Evolutionary conservation across 495 filamentous ascomycete species (phyloP).

Genomic region (Aspergillus wentii): DNA sequence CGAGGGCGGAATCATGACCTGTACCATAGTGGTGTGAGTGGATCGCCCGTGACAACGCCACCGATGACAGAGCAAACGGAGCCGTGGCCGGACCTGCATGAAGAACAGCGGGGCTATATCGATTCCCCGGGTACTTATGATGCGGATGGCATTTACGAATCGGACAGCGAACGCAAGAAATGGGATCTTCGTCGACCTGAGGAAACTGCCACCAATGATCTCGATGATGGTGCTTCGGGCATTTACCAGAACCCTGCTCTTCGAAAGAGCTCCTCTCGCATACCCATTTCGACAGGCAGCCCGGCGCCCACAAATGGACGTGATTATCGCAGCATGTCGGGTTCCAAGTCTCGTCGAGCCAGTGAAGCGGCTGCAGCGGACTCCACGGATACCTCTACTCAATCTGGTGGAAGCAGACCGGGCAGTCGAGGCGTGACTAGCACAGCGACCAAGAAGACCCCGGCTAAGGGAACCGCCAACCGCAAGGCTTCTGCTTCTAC

Average conservation of each 20-base stretch:
- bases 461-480: conserved; percentile 34
- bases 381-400: conserved; percentile 44
- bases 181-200: conserved; percentile 78
- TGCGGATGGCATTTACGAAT: conserved; percentile 29
- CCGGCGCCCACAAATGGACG: conserved; percentile 73
- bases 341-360: conserved; percentile 60
- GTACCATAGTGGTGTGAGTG: conserved; percentile 26
- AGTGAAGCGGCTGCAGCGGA: conserved; percentile 65
- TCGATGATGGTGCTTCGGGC: conserved; percentile 29
- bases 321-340: conserved; percentile 47
- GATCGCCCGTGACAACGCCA: conserved; percentile 23
- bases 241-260: conserved; percentile 39
- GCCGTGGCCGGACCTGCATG: conserved; percentile 33
- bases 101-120: conserved; percentile 38
- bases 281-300: conserved; percentile 76
- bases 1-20: conserved; percentile 51
- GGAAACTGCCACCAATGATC: conserved; percentile 67
- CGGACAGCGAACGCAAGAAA: conserved; percentile 31
- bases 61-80: conserved; percentile 27
- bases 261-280: conserved; percentile 61
- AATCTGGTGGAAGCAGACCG: conserved; percentile 39
- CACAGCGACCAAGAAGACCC: conserved; percentile 5
- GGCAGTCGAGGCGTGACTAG: conserved; percentile 31
- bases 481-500: conserved; percentile 38
- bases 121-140: conserved; percentile 41